A percentile compares a stretch with the other conserved stretches of the same genome.
Conservation (phyloP, 164 flowering plant species). For the Platanus orientalis region DNA sequence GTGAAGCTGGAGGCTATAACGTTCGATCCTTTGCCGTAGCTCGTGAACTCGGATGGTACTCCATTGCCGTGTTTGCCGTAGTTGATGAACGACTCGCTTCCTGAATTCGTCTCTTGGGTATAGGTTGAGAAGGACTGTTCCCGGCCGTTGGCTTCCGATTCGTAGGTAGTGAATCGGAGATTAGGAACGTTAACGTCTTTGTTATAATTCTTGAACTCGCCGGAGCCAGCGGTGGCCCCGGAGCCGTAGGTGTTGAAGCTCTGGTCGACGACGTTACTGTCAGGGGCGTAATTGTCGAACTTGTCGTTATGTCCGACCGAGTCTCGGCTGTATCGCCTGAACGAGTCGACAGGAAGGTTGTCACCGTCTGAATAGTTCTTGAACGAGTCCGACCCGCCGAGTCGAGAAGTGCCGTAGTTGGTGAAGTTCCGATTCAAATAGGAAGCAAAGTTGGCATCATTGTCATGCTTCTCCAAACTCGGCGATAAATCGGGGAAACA, state of each 20-base stretch:
- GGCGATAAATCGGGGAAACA: constrained; percentile 62
- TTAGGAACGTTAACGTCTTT: constrained; percentile 54
- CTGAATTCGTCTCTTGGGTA: constrained; percentile 50
- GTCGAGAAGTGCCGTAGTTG: constrained; percentile 52
- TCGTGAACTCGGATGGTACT: constrained; percentile 35
- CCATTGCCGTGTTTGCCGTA: constrained; percentile 61
- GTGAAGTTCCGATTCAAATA: constrained; percentile 62
- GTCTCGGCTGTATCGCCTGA: constrained; percentile 53
- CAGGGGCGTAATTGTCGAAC: constrained; percentile 52
- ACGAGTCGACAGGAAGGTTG: constrained; percentile 45
- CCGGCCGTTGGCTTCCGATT: constrained; percentile 39
- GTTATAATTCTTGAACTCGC: constrained; percentile 55
- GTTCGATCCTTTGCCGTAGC: constrained; percentile 48
- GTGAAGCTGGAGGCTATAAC: constrained; percentile 49
- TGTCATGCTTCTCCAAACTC: constrained; percentile 43
- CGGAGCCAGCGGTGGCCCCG: constrained; percentile 55
- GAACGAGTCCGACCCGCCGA: constrained; percentile 59
- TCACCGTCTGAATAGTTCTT: constrained; percentile 65
- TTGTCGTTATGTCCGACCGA: constrained; percentile 45
- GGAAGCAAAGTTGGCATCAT: constrained; percentile 31
- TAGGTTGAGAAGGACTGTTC: constrained; percentile 46
- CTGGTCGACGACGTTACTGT: constrained; percentile 54
- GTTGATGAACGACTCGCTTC: constrained; percentile 45
- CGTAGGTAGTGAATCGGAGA: constrained; percentile 52
- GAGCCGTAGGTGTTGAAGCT: constrained; percentile 54